Evolutionary conservation across 352 stramenopile species (phyloP), one percentile per base, ranked within the genome.

Genomic region (Phytophthora constricta): DNA sequence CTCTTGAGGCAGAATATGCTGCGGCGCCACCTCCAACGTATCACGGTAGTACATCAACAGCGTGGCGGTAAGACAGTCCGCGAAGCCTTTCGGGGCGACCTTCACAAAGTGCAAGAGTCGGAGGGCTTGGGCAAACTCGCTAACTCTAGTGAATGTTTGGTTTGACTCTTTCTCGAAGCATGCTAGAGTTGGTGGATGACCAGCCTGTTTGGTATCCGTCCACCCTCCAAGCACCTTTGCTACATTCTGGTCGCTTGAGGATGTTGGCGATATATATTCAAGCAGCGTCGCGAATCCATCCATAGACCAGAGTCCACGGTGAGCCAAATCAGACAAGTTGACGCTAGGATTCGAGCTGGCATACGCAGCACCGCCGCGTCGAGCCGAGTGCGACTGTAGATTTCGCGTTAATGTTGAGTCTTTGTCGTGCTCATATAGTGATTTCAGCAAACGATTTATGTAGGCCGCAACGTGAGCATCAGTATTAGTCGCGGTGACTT

Each of bases 241-340:
- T 23, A 71, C 50, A 5, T 42, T 68, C 25, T 68, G 56, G n/a
- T 65, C 56, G 25, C 57, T 71, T 0, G 61, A 26, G 0, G 62
- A 50, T 1, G 67, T 65, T 3, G 61, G 51, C 1, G 50, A 71
- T 33, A 70, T 70, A 22, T 71, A 75, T n/a, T 75, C 43, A 0
- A 75, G 55, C 0, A 71, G 31, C 1, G 46, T 71, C 2, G 41
- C 45, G 39, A 68, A 75, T 0, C 67, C 61, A 28, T 71, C 61
- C 56, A 64, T 71, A 23, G 50, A 58, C 61, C 67, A 68, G 5
- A 62, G 8, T 0, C 56, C 56, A 20, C 67, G 55, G 16, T 68
- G 61, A 4, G 67, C 56, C 25, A 75, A 52, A 48, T 70, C 50
- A 0, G 50, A 63, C 37, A 74, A 33, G 14, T 66, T 70, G 1